A percentile compares a stretch with the other conserved stretches of the same genome.
Evolutionary conservation across 331 rosid genomes (phyloP).

Genomic region (Arachis monticola): DNA sequence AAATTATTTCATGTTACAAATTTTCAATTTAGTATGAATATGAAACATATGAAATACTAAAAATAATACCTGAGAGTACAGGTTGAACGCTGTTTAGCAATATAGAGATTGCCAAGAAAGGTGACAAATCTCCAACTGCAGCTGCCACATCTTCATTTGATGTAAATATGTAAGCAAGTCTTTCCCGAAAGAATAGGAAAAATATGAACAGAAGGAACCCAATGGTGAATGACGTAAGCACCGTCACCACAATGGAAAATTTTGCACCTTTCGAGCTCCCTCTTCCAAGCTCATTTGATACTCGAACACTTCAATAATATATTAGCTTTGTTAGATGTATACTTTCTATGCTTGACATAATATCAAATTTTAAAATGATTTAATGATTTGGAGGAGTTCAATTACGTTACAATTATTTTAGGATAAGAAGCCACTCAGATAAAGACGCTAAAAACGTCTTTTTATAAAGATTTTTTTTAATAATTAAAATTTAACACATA

Average conservation of each 20-base stretch:
- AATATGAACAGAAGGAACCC: slow-evolving; percentile 53
- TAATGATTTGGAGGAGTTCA: no score
- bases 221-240: slow-evolving; percentile 50
- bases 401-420: no score
- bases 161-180: slow-evolving; percentile 57
- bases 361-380: no score
- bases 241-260: slow-evolving; percentile 48
- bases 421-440: no score
- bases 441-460: no score
- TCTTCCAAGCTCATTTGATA: slow-evolving; percentile 66
- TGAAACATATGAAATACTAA: no score
- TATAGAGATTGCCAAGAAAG: slow-evolving; percentile 59
- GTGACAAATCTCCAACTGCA: slow-evolving; percentile 58
- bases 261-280: slow-evolving; percentile 64
- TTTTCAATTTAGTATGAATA: not conserved
- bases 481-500: no score
- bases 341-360: no score
- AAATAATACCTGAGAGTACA: slow-evolving; percentile 54
- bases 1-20: not conserved
- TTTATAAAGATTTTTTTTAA: no score
- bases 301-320: slow-evolving; percentile 49
- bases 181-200: slow-evolving; percentile 52
- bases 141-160: slow-evolving; percentile 44
- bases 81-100: slow-evolving; percentile 64
- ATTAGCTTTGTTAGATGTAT: no score